Evolutionary conservation across 2,329 filamentous ascomycete species (phyloP).

Genomic region (Ambrosiella beaveri): DNA sequence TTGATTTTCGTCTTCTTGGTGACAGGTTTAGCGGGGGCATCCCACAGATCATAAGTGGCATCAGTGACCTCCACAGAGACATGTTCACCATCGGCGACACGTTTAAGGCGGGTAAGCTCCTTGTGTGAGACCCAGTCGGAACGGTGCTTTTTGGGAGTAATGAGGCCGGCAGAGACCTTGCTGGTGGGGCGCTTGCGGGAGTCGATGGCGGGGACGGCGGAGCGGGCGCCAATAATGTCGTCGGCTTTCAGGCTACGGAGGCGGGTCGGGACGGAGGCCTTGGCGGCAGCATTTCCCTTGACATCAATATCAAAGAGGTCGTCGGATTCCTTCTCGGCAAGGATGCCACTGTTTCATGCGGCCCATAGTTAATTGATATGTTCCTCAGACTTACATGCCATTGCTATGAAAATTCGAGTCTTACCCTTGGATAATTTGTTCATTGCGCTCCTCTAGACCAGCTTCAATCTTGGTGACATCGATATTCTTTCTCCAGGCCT

Average conservation of each 20-base stretch:
- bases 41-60: constrained; percentile 68
- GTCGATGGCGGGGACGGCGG: constrained; percentile 61
- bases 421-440: constrained; percentile 82
- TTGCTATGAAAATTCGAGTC: constrained; percentile 13
- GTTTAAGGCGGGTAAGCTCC: constrained; percentile 61
- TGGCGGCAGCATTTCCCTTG: constrained; percentile 48
- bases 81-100: constrained; percentile 58
- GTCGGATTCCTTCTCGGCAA: constrained; percentile 65
- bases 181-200: constrained; percentile 58
- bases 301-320: constrained; percentile 77
- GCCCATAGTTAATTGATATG: constrained; percentile 6
- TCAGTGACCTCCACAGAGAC: constrained; percentile 39
- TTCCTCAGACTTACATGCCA: neutral
- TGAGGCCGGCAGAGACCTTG: constrained; percentile 54
- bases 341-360: constrained; percentile 46
- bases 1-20: constrained; percentile 29
- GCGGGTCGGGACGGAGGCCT: constrained; percentile 46
- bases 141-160: constrained; percentile 58
- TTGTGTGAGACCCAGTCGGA: constrained; percentile 69
- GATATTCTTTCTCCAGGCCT: constrained; percentile 97
- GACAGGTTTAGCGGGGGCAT: constrained; percentile 21
- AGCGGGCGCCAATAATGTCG: constrained; percentile 76
- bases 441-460: constrained; percentile 67
- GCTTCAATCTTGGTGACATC: constrained; percentile 73
- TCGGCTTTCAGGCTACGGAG: constrained; percentile 74